These are phyloP conservation scores for Lasiodiplodia citricola DNA, from an alignment of 2,329 filamentous ascomycete genomes.

Conservation along the genomic window DNA sequence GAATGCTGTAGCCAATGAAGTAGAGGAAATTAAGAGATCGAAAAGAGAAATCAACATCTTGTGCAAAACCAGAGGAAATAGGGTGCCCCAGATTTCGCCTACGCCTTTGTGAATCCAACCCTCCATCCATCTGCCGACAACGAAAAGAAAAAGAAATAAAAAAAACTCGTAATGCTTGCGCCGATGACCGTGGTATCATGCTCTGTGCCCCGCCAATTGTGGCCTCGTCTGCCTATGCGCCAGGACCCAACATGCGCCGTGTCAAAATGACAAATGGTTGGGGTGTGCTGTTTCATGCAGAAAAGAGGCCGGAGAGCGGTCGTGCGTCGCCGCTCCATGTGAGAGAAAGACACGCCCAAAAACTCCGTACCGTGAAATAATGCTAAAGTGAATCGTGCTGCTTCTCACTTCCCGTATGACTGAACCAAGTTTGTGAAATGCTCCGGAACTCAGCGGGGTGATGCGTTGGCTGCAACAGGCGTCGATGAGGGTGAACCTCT, in stretches of 20 bases:
- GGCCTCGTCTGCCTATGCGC: slow-evolving; percentile 25
- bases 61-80: slow-evolving; percentile 6
- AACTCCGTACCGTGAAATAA: slow-evolving; percentile 23
- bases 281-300: slow-evolving; percentile 21
- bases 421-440: neutral
- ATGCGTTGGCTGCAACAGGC: slow-evolving; percentile 12
- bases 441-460: slow-evolving; percentile 14
- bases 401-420: neutral
- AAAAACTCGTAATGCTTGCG: slow-evolving; percentile 22
- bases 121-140: neutral
- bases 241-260: slow-evolving; percentile 25
- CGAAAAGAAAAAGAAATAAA: neutral
- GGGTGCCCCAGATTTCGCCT: slow-evolving; percentile 1
- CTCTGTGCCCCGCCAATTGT: slow-evolving; percentile 18
- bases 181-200: slow-evolving; percentile 27
- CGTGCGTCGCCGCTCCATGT: slow-evolving; percentile 13
- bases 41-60: slow-evolving; percentile 1
- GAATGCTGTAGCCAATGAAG: slow-evolving; percentile 4
- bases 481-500: slow-evolving; percentile 21
- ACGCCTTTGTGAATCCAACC: neutral
- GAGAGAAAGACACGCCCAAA: slow-evolving; percentile 22
- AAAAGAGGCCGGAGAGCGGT: slow-evolving; percentile 16
- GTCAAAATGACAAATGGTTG: slow-evolving; percentile 22
- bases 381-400: slow-evolving; percentile 12
- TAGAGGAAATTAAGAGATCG: neutral